Evolutionary conservation across 2,329 filamentous ascomycete species (phyloP), one percentile per base, ranked within the genome.

Genomic region (Aspergillus sp.): DNA sequence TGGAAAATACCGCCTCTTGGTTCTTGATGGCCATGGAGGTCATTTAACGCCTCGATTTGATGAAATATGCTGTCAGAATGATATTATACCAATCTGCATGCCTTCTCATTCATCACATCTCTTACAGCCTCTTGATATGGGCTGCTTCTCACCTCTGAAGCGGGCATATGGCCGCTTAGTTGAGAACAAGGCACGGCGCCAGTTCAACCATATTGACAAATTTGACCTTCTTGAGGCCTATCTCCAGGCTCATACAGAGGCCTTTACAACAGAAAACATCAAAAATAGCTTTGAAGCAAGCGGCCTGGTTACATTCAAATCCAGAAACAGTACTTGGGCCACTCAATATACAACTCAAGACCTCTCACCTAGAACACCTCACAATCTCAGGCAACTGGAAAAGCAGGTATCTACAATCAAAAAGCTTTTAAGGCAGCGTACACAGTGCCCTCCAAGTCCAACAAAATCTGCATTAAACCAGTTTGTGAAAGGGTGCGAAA

Each of bases 271-370:
- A 15, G 20, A 17, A 7, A 51, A 38, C 39, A 48, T 51, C 7
- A 13, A 45, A 38, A 47, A 20, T 41, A 35, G 19, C 19, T 50
- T 50, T 25, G 10, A 4, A 15, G 45, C n/a, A 15, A 15, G 37
- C 15, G 43, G 66, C 19, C 52, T 70, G 51, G 51, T 64, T 45
- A 63, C 5, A 20, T 20, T 20, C 20, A 20, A n/a, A 4, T 20
- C 20, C 20, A 20, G 20, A 20, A 20, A 20, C 20, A 20, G 20
- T 20, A 4, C 20, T 20, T 20, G 20, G 20, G 20, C 5, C 2
- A 20, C 20, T 20, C 20, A 20, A 20, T 59, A 52, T 56, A 59
- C 41, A 44, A 67, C 32, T 19, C 33, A 23, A 19, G 5, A 45
- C n/a, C n/a, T n/a, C n/a, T n/a, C 41, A 23, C 13, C 37, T 35